Conservation (phyloP, 306 rosid genomes). For the Hippophae rhamnoides region DNA sequence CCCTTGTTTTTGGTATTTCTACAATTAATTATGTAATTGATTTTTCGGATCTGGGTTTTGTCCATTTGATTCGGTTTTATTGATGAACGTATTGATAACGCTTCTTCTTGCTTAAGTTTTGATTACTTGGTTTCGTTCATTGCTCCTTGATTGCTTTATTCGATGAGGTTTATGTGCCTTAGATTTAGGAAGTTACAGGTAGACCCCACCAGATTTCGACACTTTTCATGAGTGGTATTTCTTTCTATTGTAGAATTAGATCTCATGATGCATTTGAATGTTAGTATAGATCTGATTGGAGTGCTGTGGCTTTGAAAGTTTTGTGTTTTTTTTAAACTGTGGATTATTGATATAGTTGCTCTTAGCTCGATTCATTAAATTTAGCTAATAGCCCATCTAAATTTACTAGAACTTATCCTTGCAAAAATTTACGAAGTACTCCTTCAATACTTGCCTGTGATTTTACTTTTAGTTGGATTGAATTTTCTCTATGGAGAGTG, state of each 20-base stretch:
- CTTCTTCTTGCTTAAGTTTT: conserved; percentile 1
- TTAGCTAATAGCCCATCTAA: background rate
- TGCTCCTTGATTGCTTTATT: conserved; percentile 12
- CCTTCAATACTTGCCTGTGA: conserved; percentile 3
- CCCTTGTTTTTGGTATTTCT: background rate
- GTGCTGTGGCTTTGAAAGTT: conserved; percentile 1
- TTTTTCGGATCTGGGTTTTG: conserved; percentile 45
- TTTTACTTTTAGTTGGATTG: conserved; percentile 15
- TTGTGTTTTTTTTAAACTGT: conserved; percentile 8
- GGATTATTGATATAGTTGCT: background rate
- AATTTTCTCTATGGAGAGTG: conserved; percentile 7
- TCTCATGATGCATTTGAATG: conserved; percentile 26
- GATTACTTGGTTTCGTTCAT: conserved; percentile 5
- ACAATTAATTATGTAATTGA: conserved; percentile 3
- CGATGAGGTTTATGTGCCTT: conserved; percentile 6
- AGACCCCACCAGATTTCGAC: conserved; percentile 29
- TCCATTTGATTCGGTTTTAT: conserved; percentile 19
- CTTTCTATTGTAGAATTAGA: conserved; percentile 16
- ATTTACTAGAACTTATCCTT: conserved; percentile 5
- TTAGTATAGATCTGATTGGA: conserved; percentile 15
- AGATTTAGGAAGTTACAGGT: conserved; percentile 11
- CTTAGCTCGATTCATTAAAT: conserved; percentile 2
- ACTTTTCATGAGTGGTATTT: conserved; percentile 2
- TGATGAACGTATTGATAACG: conserved; percentile 3
- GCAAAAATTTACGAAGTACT: conserved; percentile 4